These are phyloP conservation scores for Lactuca sativa DNA, from an alignment of 129 eudicot species.

Conservation along the genomic window DNA sequence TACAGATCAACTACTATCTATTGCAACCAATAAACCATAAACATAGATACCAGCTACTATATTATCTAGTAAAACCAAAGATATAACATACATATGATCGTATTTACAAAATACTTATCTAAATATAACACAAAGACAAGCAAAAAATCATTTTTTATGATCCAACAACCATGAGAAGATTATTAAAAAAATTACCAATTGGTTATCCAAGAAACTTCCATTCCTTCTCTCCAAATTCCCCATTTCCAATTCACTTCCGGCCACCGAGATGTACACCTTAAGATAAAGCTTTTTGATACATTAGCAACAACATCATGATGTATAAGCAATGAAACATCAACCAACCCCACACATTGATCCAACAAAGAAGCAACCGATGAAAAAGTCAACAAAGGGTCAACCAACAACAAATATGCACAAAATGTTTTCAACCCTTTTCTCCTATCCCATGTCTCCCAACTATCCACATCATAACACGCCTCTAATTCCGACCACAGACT, in stretches of 20 bases:
- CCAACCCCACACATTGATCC: constrained; percentile 38
- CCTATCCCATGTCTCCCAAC: constrained; percentile 27
- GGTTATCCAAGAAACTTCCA: constrained; percentile 45
- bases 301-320: constrained; percentile 51
- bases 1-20: too few relatives aligned
- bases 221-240: constrained; percentile 68
- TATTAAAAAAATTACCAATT: too few relatives aligned
- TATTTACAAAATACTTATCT: neutral
- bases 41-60: too few relatives aligned
- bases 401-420: constrained; percentile 43
- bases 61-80: too few relatives aligned
- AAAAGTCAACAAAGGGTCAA: constrained; percentile 42
- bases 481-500: neutral
- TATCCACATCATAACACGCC: neutral
- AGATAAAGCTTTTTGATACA: constrained; percentile 43
- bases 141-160: neutral
- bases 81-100: neutral
- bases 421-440: constrained; percentile 43
- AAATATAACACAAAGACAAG: neutral
- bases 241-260: constrained; percentile 51
- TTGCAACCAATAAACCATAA: too few relatives aligned
- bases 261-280: constrained; percentile 39
- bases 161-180: neutral
- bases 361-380: constrained; percentile 37
- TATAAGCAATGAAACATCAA: constrained; percentile 35